Percentiles rank a stretch among this genome's conserved stretches.
Conservation (phyloP, 345 rosid genomes). For the Populus pruinosa region DNA sequence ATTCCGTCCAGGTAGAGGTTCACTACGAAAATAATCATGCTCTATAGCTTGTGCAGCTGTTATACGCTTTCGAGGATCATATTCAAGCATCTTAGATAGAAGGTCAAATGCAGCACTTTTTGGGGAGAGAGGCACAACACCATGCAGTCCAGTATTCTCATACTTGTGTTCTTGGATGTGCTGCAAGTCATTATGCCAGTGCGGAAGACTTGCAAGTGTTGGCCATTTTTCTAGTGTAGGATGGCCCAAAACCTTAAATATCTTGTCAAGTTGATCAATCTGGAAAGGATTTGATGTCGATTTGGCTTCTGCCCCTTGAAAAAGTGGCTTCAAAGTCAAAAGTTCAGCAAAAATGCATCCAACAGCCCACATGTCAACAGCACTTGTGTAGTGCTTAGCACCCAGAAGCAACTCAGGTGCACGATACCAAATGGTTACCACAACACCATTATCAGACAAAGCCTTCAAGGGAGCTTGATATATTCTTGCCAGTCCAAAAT, state of each 20-base stretch:
- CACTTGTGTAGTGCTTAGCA: constrained; percentile 93
- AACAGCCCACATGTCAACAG: constrained; percentile 98
- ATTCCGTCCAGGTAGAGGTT: constrained; percentile 83
- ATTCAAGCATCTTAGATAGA: constrained; percentile 89
- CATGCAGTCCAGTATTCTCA: constrained; percentile 62
- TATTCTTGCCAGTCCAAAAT: constrained; percentile 95
- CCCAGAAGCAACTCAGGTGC: constrained; percentile 98
- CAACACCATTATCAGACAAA: constrained; percentile 84
- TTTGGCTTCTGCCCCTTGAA: constrained; percentile 95
- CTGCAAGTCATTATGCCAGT: constrained; percentile 71
- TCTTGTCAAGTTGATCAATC: constrained; percentile 95
- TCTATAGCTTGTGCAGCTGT: constrained; percentile 97
- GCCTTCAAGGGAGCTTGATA: constrained; percentile 93
- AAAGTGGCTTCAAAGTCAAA: constrained; percentile 90
- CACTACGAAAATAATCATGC: constrained; percentile 81
- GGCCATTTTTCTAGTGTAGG: constrained; percentile 98
- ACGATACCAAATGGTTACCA: constrained; percentile 99
- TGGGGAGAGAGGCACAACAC: constrained; percentile 60
- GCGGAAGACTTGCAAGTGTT: constrained; percentile 72
- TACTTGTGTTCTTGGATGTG: constrained; percentile 86
- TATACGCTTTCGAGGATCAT: constrained; percentile 86
- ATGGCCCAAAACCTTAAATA: constrained; percentile 94
- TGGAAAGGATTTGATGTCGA: constrained; percentile 84
- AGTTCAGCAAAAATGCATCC: constrained; percentile 98
- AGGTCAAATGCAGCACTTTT: constrained; percentile 73